phyloP scores from a whole-genome alignment of 163 green algal genomes.

The Chloroidium sp. region DNA sequence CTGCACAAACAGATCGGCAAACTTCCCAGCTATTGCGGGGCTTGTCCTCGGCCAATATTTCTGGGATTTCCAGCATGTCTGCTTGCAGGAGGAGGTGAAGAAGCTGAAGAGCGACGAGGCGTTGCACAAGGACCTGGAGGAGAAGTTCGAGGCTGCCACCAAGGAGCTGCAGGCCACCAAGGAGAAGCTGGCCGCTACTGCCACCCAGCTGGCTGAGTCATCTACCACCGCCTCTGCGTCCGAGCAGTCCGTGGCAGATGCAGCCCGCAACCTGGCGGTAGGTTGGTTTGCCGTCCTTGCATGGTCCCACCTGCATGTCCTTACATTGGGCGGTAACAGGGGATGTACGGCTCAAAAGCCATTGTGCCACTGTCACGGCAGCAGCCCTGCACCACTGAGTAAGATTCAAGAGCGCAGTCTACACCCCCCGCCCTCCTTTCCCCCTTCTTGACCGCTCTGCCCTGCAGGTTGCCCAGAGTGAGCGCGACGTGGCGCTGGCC shows the following conservation, averaged over 20 bases:
- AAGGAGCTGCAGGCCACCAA: slow-evolving; percentile 1
- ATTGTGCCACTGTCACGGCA: too few species aligned
- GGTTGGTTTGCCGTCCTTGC: too few species aligned
- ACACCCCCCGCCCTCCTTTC: too few species aligned
- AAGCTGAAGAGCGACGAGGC: slow-evolving; percentile 3
- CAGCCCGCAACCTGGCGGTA: slow-evolving; percentile 2
- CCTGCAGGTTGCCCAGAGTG: not conserved
- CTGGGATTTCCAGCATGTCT: too few species aligned
- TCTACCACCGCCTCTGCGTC: not conserved
- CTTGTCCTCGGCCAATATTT: too few species aligned
- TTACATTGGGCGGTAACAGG: too few species aligned
- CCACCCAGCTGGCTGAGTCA: slow-evolving; percentile 2
- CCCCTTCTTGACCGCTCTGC: not conserved
- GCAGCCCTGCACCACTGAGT: too few species aligned
- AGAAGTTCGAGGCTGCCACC: slow-evolving; percentile 1
- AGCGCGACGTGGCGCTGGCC: not conserved
- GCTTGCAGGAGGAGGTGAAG: slow-evolving; percentile 4
- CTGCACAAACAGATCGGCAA: too few species aligned
- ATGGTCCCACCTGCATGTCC: too few species aligned
- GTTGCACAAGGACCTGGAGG: slow-evolving; percentile 1
- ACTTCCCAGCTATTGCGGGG: too few species aligned
- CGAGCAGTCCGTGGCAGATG: not conserved
- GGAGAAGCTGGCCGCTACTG: not conserved
- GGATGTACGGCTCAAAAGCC: too few species aligned
- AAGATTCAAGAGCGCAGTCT: not conserved